Percentiles rank a stretch among this genome's conserved stretches.
Conservation (phyloP, 495 filamentous ascomycete species). For the Sporormia fimetaria region DNA sequence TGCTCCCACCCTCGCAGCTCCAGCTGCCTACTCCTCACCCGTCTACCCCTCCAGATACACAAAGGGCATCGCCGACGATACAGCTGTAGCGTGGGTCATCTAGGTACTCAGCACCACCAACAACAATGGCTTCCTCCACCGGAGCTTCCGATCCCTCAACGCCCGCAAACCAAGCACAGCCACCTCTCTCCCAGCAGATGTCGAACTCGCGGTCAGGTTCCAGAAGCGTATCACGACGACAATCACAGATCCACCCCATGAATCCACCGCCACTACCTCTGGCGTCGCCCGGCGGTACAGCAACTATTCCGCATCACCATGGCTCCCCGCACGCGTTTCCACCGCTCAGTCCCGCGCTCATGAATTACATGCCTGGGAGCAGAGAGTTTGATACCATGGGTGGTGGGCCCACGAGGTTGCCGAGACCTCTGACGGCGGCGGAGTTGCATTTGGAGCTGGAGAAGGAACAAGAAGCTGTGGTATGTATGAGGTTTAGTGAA, state of each 20-base stretch:
- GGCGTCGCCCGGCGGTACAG: slow-evolving; percentile 26
- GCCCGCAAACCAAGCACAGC: too few relatives aligned
- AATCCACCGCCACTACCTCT: slow-evolving; percentile 36
- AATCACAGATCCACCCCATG: slow-evolving; percentile 36
- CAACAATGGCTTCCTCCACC: slow-evolving; percentile 25
- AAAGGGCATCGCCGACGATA: too few relatives aligned
- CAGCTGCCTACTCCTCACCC: too few relatives aligned
- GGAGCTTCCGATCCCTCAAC: slow-evolving; percentile 22
- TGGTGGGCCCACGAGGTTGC: slow-evolving; percentile 67
- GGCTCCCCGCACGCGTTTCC: slow-evolving; percentile 15
- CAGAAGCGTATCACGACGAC: slow-evolving; percentile 39
- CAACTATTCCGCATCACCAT: slow-evolving; percentile 11
- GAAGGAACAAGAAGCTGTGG: slow-evolving; percentile 90
- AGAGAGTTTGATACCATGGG: slow-evolving; percentile 19
- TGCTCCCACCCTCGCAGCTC: too few relatives aligned
- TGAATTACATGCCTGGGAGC: slow-evolving; percentile 5
- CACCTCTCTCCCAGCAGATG: too few relatives aligned
- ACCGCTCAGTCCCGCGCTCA: slow-evolving; percentile 23
- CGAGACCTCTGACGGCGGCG: slow-evolving; percentile 70
- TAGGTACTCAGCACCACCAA: too few relatives aligned
- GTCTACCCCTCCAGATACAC: too few relatives aligned
- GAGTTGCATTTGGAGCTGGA: slow-evolving; percentile 80
- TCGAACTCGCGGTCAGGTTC: too few relatives aligned
- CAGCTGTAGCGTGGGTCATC: too few relatives aligned
- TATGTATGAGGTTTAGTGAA: too few relatives aligned